These are phyloP conservation scores for Wickerhamiella hasegawae DNA, from an alignment of 805 yeast species.

Conservation along the genomic window DNA sequence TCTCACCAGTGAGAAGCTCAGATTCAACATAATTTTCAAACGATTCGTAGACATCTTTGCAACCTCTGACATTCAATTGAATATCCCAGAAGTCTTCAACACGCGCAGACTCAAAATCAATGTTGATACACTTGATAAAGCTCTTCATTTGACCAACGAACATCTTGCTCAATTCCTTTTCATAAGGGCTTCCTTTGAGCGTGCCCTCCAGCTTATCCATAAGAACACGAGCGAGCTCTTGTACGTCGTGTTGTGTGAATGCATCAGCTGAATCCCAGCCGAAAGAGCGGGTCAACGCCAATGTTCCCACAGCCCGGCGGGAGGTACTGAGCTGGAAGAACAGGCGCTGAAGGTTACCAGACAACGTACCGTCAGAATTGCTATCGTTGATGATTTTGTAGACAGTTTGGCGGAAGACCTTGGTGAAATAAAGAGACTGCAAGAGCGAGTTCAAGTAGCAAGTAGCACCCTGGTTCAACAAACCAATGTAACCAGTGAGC, in stretches of 20 bases:
- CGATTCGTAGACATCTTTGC: constrained; percentile 54
- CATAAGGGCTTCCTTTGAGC: constrained; percentile 79
- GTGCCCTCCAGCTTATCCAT: constrained; percentile 87
- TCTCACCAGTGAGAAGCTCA: constrained; percentile 85
- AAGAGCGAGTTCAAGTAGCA: constrained; percentile 86
- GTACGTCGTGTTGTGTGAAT: constrained; percentile 95
- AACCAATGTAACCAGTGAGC: constrained; percentile 81
- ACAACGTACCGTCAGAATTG: constrained; percentile 46
- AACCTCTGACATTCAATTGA: constrained; percentile 80
- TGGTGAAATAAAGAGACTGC: constrained; percentile 82
- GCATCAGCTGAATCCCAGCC: constrained; percentile 97
- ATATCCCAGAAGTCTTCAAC: constrained; percentile 97
- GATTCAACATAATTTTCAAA: constrained; percentile 77
- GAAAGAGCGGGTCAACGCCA: constrained; percentile 76
- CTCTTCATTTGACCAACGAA: constrained; percentile 97
- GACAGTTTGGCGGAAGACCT: constrained; percentile 65
- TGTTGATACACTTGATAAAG: constrained; percentile 80
- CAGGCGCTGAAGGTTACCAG: constrained; percentile 73
- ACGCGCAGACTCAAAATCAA: constrained; percentile 82
- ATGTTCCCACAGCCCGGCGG: constrained; percentile 61
- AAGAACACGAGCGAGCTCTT: constrained; percentile 82
- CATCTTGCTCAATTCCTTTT: constrained; percentile 55
- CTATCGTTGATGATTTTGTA: constrained; percentile 78
- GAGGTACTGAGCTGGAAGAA: constrained; percentile 70
- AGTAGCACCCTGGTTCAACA: constrained; percentile 95